Evolutionary conservation across 2,329 filamentous ascomycete species (phyloP).

Genomic region (Mycosphaerella arachidis): DNA sequence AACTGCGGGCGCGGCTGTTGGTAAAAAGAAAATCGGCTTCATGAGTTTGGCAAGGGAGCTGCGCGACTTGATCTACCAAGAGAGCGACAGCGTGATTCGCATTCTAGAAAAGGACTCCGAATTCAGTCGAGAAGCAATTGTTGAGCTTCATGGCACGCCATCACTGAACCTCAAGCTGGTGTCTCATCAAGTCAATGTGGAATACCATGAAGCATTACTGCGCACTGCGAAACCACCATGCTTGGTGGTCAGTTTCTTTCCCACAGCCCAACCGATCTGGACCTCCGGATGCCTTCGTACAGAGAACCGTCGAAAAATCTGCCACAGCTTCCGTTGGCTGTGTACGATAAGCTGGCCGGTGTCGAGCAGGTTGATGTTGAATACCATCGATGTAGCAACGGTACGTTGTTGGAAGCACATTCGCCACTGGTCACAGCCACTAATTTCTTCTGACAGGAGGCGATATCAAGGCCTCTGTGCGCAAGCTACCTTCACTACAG

Average conservation of each 20-base stretch:
- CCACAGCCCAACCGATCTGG: too few species aligned
- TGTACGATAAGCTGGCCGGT: neutral
- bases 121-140: neutral
- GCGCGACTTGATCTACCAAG: neutral
- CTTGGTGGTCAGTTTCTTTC: neutral
- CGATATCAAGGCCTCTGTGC: too few species aligned
- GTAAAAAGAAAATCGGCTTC: neutral
- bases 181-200: neutral
- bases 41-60: neutral
- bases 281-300: neutral
- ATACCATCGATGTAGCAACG: neutral
- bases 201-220: neutral
- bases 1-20: neutral
- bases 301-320: too few species aligned
- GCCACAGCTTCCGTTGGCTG: neutral
- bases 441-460: too few species aligned
- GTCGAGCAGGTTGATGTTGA: neutral
- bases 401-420: neutral
- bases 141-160: neutral
- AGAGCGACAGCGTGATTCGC: neutral
- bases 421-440: too few species aligned
- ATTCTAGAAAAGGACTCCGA: neutral
- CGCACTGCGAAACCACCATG: neutral
- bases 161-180: neutral
- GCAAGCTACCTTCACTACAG: too few species aligned